Conservation (phyloP, 139 green algal genomes). For the Protoeuglena noctilucae region DNA sequence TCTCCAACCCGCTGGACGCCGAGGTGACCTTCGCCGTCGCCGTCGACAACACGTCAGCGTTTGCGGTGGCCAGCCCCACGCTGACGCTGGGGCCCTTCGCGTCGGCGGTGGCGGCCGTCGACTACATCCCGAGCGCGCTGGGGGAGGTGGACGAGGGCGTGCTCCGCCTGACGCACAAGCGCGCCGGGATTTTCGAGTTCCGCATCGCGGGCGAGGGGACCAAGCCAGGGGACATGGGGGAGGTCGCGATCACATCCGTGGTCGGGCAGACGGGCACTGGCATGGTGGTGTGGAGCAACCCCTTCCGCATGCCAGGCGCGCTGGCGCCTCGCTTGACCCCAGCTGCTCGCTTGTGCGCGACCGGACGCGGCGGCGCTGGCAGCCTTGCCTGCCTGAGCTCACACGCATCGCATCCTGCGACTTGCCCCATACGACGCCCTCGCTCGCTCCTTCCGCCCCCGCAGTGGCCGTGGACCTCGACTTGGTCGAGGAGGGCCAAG, state of each 20-base stretch:
- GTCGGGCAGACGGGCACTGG: constrained; percentile 1
- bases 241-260: background rate
- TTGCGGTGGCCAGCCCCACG: background rate
- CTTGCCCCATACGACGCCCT: no score
- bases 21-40: constrained; percentile 1
- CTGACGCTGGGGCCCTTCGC: background rate
- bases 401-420: no score
- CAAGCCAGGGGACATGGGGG: background rate
- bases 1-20: constrained; percentile 34
- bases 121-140: background rate
- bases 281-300: constrained; percentile 8
- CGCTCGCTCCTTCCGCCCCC: no score
- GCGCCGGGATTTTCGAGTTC: background rate
- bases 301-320: background rate
- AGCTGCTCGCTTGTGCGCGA: no score
- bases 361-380: no score
- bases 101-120: background rate
- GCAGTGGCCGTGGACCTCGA: background rate
- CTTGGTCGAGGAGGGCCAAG: background rate
- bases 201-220: background rate
- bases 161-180: background rate
- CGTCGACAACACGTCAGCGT: background rate
- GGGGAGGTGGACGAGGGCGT: background rate
- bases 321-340: no score
- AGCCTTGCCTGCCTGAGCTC: no score